A percentile compares a stretch with the other conserved stretches of the same genome.
These are phyloP conservation scores for Boletus reticulatus DNA, from an alignment of 768 basidiomycete genomes.

Conservation along the genomic window DNA sequence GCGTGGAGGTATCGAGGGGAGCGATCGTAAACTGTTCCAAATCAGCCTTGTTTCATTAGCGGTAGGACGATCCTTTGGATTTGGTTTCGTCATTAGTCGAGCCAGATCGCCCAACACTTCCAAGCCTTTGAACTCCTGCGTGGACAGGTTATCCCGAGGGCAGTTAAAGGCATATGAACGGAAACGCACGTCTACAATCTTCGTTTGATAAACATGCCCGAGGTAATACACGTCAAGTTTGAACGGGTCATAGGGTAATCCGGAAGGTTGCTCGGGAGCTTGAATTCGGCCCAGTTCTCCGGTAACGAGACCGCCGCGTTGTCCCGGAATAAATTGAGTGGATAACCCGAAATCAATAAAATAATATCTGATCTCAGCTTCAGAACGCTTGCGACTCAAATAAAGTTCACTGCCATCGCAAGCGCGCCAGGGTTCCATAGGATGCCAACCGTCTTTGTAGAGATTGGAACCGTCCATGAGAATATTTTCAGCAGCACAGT, in stretches of 20 bases:
- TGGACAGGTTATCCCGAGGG: too few relatives aligned
- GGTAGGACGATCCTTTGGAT: constrained; percentile 5
- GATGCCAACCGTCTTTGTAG: constrained; percentile 30
- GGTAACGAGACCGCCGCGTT: not conserved
- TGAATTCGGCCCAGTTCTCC: constrained; percentile 9
- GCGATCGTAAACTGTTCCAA: constrained; percentile 5
- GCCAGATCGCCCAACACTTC: not conserved
- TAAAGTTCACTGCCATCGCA: constrained; percentile 15
- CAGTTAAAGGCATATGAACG: too few relatives aligned
- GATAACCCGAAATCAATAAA: constrained; percentile 40
- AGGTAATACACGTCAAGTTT: constrained; percentile 30
- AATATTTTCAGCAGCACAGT: constrained; percentile 29
- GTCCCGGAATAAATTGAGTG: constrained; percentile 16
- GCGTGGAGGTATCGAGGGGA: constrained; percentile 1
- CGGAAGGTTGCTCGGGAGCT: constrained; percentile 22
- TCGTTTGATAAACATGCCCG: constrained; percentile 22
- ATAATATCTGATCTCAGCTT: constrained; percentile 30
- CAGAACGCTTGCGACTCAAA: constrained; percentile 23
- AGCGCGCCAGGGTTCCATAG: constrained; percentile 2
- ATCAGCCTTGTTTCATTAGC: not conserved
- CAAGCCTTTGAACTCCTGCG: constrained; percentile 8
- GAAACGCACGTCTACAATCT: constrained; percentile 14
- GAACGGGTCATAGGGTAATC: constrained; percentile 28
- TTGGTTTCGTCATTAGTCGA: constrained; percentile 1
- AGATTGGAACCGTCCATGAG: constrained; percentile 27